These are phyloP conservation scores for Eimeria brunetti DNA, from an alignment of 169 alveolate genomes.

Conservation along the genomic window DNA sequence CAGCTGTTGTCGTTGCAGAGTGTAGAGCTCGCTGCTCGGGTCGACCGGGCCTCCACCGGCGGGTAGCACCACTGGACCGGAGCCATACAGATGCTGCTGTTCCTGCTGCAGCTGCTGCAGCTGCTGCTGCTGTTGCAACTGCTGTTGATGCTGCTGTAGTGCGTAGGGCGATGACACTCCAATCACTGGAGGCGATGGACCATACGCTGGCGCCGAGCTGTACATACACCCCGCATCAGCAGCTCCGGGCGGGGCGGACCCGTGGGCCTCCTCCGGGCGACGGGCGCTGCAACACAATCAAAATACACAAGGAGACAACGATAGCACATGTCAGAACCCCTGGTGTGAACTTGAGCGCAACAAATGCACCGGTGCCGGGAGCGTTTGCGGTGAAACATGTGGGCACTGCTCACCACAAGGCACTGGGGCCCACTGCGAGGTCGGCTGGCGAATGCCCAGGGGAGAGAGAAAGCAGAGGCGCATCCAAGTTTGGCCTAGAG, in stretches of 20 bases:
- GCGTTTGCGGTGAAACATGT: not conserved
- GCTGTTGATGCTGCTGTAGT: slow-evolving; percentile 61
- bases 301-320: not conserved
- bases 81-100: slow-evolving; percentile 58
- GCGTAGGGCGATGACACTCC: slow-evolving; percentile 68
- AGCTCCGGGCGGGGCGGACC: slow-evolving; percentile 37
- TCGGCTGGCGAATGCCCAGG: slow-evolving; percentile 43
- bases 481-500: slow-evolving; percentile 70
- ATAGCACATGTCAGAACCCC: not conserved
- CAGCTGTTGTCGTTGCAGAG: slow-evolving; percentile 51
- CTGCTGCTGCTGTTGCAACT: slow-evolving; percentile 63
- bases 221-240: slow-evolving; percentile 57
- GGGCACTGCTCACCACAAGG: slow-evolving; percentile 23
- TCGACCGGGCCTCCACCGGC: slow-evolving; percentile 30
- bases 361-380: not conserved
- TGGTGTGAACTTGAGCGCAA: not conserved
- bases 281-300: slow-evolving; percentile 16
- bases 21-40: slow-evolving; percentile 41
- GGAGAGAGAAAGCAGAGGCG: slow-evolving; percentile 47
- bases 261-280: slow-evolving; percentile 45
- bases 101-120: slow-evolving; percentile 46
- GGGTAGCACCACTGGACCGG: slow-evolving; percentile 40
- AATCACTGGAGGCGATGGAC: slow-evolving; percentile 44
- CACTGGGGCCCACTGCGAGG: slow-evolving; percentile 10
- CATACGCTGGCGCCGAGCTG: slow-evolving; percentile 56